phyloP scores from a whole-genome alignment of 2,329 filamentous ascomycete genomes.

The Sporothrix euskadiensis region DNA sequence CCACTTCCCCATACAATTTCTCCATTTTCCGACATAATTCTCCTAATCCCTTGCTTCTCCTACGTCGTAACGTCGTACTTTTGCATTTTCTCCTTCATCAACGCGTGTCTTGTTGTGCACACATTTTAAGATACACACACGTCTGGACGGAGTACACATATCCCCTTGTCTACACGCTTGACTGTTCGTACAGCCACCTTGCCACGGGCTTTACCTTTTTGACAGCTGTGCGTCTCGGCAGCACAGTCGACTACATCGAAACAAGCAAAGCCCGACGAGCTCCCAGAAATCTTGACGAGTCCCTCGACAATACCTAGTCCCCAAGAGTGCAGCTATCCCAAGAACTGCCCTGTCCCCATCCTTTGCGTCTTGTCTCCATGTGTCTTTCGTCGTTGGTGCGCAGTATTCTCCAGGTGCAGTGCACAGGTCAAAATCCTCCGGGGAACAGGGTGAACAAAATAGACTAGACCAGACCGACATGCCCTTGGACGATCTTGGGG shows the following conservation, averaged over 20 bases:
- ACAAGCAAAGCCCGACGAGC: neutral
- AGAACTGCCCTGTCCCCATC: neutral
- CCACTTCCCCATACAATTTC: neutral
- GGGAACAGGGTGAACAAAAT: neutral
- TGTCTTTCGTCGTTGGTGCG: conserved; percentile 1
- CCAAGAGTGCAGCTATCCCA: neutral
- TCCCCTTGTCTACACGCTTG: neutral
- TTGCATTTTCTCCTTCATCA: neutral
- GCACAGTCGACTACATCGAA: neutral
- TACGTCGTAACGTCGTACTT: neutral
- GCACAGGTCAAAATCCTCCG: neutral
- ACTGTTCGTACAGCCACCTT: neutral
- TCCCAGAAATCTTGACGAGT: neutral
- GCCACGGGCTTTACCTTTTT: neutral
- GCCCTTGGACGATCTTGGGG: conserved; percentile 4
- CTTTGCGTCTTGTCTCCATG: neutral
- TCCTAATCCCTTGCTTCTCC: neutral
- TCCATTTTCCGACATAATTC: neutral
- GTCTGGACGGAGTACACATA: neutral
- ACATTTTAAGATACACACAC: neutral
- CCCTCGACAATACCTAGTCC: neutral
- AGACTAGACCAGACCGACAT: neutral
- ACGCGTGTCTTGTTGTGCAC: neutral
- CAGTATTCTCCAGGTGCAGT: neutral
- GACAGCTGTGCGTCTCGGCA: neutral